These are phyloP conservation scores for Penicillium sp. DNA, from an alignment of 2,329 filamentous ascomycete species.

Conservation along the genomic window DNA sequence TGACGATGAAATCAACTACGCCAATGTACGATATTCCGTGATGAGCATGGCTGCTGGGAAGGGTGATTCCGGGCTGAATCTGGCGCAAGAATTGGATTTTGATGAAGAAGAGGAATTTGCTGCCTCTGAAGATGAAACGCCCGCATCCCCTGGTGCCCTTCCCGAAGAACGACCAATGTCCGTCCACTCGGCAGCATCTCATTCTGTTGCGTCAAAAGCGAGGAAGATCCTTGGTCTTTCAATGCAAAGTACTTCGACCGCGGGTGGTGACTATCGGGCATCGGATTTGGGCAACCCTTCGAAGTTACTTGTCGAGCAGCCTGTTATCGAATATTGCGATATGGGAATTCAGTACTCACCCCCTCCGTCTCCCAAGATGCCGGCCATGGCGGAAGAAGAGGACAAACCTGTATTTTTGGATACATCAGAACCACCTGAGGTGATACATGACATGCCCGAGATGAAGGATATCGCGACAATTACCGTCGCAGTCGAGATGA, in stretches of 20 bases:
- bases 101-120: slow-evolving; percentile 72
- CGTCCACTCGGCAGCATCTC: slow-evolving; percentile 43
- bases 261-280: slow-evolving; percentile 29
- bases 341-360: slow-evolving; percentile 83
- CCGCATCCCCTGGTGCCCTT: slow-evolving; percentile 51
- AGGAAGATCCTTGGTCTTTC: slow-evolving; percentile 52
- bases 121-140: slow-evolving; percentile 70
- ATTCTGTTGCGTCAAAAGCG: slow-evolving; percentile 45
- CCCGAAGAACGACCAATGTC: slow-evolving; percentile 50
- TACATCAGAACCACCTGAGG: slow-evolving; percentile 1
- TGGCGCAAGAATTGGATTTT: slow-evolving; percentile 90
- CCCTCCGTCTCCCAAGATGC: slow-evolving; percentile 67
- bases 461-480: slow-evolving; percentile 37
- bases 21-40: slow-evolving; percentile 72
- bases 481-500: slow-evolving; percentile 39
- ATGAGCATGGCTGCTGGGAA: slow-evolving; percentile 65
- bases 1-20: slow-evolving; percentile 53
- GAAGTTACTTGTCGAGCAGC: slow-evolving; percentile 50
- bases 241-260: slow-evolving; percentile 36
- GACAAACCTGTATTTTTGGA: slow-evolving; percentile 29
- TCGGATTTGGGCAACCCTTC: slow-evolving; percentile 47
- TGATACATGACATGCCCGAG: slow-evolving; percentile 4
- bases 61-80: slow-evolving; percentile 66
- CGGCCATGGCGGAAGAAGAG: slow-evolving; percentile 18
- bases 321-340: slow-evolving; percentile 66